These are phyloP conservation scores for Colletotrichum gloeosporioides DNA, from an alignment of 2,329 filamentous ascomycete species.

Conservation along the genomic window DNA sequence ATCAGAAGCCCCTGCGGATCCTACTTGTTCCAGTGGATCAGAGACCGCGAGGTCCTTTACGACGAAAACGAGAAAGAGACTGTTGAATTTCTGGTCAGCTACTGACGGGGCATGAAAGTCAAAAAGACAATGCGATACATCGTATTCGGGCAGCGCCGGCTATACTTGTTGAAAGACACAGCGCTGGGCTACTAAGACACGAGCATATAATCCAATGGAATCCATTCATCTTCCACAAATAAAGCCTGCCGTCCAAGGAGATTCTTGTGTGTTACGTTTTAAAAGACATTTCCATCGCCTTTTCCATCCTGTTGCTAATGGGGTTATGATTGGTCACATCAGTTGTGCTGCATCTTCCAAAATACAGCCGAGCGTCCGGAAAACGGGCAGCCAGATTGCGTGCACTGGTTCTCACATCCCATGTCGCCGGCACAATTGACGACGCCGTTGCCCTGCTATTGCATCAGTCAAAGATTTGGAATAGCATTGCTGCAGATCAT, in stretches of 20 bases:
- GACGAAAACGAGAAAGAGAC: slow-evolving; percentile 23
- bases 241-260: neutral
- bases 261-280: neutral
- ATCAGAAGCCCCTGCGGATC: slow-evolving; percentile 47
- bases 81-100: neutral
- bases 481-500: neutral
- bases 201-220: neutral
- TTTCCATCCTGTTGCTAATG: neutral
- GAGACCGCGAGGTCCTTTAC: slow-evolving; percentile 41
- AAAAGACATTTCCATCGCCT: neutral
- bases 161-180: neutral
- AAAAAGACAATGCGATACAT: neutral
- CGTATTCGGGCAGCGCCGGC: neutral
- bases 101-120: neutral
- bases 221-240: neutral
- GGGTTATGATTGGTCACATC: neutral
- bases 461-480: neutral
- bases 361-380: neutral
- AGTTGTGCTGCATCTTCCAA: neutral
- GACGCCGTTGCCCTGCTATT: neutral
- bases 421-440: neutral
- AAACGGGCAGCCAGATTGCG: neutral
- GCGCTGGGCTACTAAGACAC: neutral
- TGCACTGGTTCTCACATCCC: neutral
- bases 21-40: slow-evolving; percentile 51